Base-by-base conservation (phyloP, 192 early-diverging fungal genomes). In the Lobosporangium transversale region DNA sequence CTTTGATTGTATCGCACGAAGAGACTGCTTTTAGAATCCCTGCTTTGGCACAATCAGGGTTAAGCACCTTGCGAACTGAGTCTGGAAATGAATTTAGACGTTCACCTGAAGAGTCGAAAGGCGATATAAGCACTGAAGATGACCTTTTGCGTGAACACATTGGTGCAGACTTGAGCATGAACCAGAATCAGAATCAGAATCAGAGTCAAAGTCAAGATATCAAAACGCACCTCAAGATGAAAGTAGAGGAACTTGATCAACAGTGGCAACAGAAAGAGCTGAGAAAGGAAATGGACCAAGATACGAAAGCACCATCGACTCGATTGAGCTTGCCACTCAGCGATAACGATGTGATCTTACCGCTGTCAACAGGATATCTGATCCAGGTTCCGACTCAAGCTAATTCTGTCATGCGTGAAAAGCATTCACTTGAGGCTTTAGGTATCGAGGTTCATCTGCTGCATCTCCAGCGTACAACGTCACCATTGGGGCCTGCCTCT, bases 311-410 rank as follows among this genome's bases (percentile, higher is more conserved):
- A 21, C 51, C 51, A 6, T 30, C 18, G 14, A 23, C 30, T 31
- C 26, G 18, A 15, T 29, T 18, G n/a, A 32, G 30, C 12, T 30
- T 20, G 4, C 4, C 33, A 20, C 26, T 36, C 35, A 15, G 27
- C 23, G 62, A 45, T 7, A 57, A 52, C 21, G 73, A 76, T 35
- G 59, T 76, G 76, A 82, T 86, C 51, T 33, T 86, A 14, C 85
- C 85, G 4, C 75, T 86, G 31, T 74, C 85, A 14, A 84, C 66
- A 33, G 85, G 82, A 20, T 86, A 86, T 53, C 17, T 86, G 58
- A 68, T 82, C 23, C 85, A 84, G 20, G 66, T 69, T 3, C 74
- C 83, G 17, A 66, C 68, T 37, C 68, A 69, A n/a, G 79, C 69
- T 27, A 68, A 78, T 36, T 78, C 74, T 32, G 73, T 80, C 11